phyloP scores from a whole-genome alignment of 2,329 filamentous ascomycete species.

The Xylaria digitata region DNA sequence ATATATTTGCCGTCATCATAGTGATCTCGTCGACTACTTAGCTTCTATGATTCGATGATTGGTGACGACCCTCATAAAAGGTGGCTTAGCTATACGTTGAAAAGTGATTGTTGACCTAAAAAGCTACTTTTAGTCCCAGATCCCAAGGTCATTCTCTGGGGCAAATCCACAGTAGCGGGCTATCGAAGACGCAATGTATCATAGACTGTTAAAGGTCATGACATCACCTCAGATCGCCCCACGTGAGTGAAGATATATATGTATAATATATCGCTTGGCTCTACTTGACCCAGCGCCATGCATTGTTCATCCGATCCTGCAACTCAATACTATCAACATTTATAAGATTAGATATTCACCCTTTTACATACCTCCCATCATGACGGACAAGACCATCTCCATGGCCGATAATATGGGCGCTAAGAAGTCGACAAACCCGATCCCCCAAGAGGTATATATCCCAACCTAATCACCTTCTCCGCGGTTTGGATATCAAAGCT shows the following conservation, averaged over 20 bases:
- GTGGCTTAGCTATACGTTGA: neutral
- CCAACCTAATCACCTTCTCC: too few relatives aligned
- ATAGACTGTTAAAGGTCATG: slow-evolving; percentile 20
- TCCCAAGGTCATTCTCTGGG: neutral
- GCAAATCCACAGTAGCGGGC: neutral
- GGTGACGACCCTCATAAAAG: neutral
- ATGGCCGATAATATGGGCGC: slow-evolving; percentile 28
- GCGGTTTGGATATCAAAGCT: neutral
- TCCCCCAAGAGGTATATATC: slow-evolving; percentile 14
- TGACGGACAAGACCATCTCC: slow-evolving; percentile 32
- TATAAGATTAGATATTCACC: neutral
- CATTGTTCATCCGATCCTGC: neutral
- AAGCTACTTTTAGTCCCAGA: neutral
- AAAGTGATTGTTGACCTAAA: neutral
- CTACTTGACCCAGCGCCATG: too few relatives aligned
- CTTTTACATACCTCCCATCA: neutral
- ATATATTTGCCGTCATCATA: neutral
- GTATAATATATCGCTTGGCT: neutral
- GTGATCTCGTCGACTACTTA: neutral
- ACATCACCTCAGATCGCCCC: slow-evolving; percentile 18
- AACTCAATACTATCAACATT: neutral
- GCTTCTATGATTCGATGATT: neutral
- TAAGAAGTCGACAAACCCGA: slow-evolving; percentile 27
- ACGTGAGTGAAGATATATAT: neutral
- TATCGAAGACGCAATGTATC: slow-evolving; percentile 29